Evolutionary conservation across 805 yeast genomes (phyloP).

Genomic region (Schwanniomyces vanrijiae): DNA sequence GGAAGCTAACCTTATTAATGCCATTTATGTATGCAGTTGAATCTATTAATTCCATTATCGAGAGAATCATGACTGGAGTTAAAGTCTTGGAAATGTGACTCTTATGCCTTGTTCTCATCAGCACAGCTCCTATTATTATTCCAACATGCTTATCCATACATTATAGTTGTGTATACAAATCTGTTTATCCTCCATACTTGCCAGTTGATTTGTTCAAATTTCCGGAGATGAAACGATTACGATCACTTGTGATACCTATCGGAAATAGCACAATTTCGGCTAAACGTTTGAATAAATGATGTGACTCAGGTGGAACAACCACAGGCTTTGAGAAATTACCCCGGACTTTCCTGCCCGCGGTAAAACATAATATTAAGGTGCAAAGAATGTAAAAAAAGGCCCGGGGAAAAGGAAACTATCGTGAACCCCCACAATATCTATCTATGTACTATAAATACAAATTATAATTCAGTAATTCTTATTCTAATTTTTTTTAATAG

Average conservation of each 20-base stretch:
- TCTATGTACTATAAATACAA: conserved; percentile 1
- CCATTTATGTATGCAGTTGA: not conserved
- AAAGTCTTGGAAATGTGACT: not conserved
- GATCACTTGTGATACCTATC: not conserved
- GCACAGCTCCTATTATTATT: not conserved
- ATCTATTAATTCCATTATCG: not conserved
- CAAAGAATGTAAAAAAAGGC: not conserved
- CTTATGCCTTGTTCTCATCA: not conserved
- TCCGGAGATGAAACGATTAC: not conserved
- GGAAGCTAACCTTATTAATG: not conserved
- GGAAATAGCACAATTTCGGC: not conserved
- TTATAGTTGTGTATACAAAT: not conserved
- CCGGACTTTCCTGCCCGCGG: conserved; percentile 9
- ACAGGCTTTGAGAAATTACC: conserved; percentile 1
- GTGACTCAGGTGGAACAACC: not conserved
- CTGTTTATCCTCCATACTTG: not conserved
- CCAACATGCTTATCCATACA: not conserved
- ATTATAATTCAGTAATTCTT: not conserved
- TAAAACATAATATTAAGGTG: not conserved
- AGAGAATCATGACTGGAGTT: not conserved
- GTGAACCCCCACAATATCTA: conserved; percentile 4
- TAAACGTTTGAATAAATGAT: not conserved
- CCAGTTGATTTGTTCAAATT: not conserved
- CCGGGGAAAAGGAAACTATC: conserved; percentile 21
- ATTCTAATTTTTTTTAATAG: not conserved